Evolutionary conservation across 495 filamentous ascomycete genomes (phyloP).

Genomic region (Penicillium canariense): DNA sequence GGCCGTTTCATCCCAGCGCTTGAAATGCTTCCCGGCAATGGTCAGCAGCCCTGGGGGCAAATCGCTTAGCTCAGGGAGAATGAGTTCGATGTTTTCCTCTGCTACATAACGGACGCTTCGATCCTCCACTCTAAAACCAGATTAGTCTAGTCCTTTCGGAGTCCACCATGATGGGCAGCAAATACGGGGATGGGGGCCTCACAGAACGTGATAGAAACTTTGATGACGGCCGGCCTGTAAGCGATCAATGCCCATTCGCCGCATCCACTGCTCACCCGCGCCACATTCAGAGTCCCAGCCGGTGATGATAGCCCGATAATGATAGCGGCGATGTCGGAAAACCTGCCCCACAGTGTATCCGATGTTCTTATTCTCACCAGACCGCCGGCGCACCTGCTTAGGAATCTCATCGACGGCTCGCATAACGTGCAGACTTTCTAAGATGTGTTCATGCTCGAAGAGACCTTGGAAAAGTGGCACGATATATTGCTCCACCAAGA

Average conservation of each 20-base stretch:
- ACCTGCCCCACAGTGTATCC: constrained; percentile 77
- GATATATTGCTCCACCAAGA: constrained; percentile 63
- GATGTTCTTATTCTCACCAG: constrained; percentile 43
- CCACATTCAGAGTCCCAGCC: constrained; percentile 75
- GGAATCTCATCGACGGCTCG: constrained; percentile 58
- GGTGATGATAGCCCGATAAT: constrained; percentile 75
- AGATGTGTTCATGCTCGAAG: constrained; percentile 43
- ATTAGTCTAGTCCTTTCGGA: too few relatives aligned
- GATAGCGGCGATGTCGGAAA: constrained; percentile 78
- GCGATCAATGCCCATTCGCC: constrained; percentile 60
- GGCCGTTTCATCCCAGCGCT: constrained; percentile 69
- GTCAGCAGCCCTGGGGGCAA: constrained; percentile 55
- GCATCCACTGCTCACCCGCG: constrained; percentile 54
- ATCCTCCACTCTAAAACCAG: constrained; percentile 59
- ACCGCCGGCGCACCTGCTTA: constrained; percentile 51
- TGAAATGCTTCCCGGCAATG: constrained; percentile 85
- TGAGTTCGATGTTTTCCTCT: constrained; percentile 78
- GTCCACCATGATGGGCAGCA: constrained; percentile 6
- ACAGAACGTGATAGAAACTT: constrained; percentile 85
- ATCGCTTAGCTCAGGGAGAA: constrained; percentile 47
- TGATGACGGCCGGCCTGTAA: constrained; percentile 63
- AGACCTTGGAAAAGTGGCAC: constrained; percentile 52
- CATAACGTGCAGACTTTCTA: constrained; percentile 56
- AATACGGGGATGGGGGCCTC: constrained; percentile 34
- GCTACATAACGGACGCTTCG: constrained; percentile 73